Evolutionary conservation across 2,329 filamentous ascomycete genomes (phyloP).

Genomic region (Ustulina deusta): DNA sequence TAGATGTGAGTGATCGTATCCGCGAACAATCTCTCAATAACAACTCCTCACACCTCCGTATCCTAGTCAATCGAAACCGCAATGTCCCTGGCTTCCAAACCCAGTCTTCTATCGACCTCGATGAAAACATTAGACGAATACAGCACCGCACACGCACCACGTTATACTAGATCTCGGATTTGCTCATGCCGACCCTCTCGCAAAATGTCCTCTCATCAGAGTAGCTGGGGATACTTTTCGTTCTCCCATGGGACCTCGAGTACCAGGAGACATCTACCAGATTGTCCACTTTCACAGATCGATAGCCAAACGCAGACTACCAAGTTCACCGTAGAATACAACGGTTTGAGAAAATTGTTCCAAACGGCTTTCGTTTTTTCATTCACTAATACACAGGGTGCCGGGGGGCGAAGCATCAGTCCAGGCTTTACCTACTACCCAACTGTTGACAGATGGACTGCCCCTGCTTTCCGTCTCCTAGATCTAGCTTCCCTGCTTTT

Average conservation of each 20-base stretch:
- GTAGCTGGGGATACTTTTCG: neutral
- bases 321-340: neutral
- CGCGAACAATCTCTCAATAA: neutral
- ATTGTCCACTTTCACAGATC: conserved; percentile 20
- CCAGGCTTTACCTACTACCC: conserved; percentile 34
- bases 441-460: conserved; percentile 5
- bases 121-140: neutral
- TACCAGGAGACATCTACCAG: conserved; percentile 13
- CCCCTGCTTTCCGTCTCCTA: conserved; percentile 28
- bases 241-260: neutral
- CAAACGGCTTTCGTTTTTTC: conserved; percentile 25
- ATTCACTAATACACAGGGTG: conserved; percentile 16
- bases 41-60: neutral
- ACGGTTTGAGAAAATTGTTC: conserved; percentile 1
- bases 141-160: neutral
- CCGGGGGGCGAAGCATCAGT: conserved; percentile 30
- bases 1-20: conserved; percentile 14
- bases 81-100: conserved; percentile 5
- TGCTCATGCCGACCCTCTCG: conserved; percentile 17
- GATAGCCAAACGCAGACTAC: neutral
- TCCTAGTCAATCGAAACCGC: conserved; percentile 18
- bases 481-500: neutral
- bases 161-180: neutral
- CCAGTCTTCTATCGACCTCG: conserved; percentile 27
- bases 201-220: neutral